Conservation (phyloP, 2,329 filamentous ascomycete genomes). For the Colletotrichum phormii region DNA sequence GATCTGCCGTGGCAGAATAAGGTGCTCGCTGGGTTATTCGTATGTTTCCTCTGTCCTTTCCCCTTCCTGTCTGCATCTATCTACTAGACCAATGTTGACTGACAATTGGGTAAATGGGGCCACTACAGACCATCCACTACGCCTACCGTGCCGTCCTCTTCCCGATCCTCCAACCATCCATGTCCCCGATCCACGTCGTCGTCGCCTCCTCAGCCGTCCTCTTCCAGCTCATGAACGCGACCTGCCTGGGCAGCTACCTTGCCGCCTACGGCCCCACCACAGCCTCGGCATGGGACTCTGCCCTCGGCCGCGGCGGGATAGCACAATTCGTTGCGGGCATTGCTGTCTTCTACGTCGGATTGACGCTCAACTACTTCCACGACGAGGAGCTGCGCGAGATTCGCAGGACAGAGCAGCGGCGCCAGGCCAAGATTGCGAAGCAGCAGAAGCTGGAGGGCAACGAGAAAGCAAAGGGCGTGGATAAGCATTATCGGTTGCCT, state of each 20-base stretch:
- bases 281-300: slow-evolving; percentile 59
- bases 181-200: slow-evolving; percentile 85
- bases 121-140: slow-evolving; percentile 82
- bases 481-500: slow-evolving; percentile 90
- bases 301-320: slow-evolving; percentile 49
- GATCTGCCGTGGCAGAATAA: slow-evolving; percentile 82
- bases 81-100: neutral
- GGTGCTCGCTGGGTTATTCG: slow-evolving; percentile 77
- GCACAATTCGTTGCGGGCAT: slow-evolving; percentile 72
- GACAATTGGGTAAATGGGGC: neutral
- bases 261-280: slow-evolving; percentile 81
- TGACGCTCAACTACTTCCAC: slow-evolving; percentile 86
- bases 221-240: slow-evolving; percentile 87
- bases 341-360: slow-evolving; percentile 79
- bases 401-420: slow-evolving; percentile 73
- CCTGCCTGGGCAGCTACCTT: slow-evolving; percentile 83
- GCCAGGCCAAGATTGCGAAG: slow-evolving; percentile 60
- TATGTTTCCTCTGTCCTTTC: slow-evolving; percentile 44
- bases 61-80: neutral
- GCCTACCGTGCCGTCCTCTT: slow-evolving; percentile 86
- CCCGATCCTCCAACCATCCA: slow-evolving; percentile 87
- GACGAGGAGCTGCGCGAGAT: slow-evolving; percentile 93
- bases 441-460: slow-evolving; percentile 54
- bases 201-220: slow-evolving; percentile 72
- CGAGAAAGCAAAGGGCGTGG: slow-evolving; percentile 54